These are phyloP conservation scores for Pichia thaimueangensis DNA, from an alignment of 805 yeast species.

Conservation along the genomic window DNA sequence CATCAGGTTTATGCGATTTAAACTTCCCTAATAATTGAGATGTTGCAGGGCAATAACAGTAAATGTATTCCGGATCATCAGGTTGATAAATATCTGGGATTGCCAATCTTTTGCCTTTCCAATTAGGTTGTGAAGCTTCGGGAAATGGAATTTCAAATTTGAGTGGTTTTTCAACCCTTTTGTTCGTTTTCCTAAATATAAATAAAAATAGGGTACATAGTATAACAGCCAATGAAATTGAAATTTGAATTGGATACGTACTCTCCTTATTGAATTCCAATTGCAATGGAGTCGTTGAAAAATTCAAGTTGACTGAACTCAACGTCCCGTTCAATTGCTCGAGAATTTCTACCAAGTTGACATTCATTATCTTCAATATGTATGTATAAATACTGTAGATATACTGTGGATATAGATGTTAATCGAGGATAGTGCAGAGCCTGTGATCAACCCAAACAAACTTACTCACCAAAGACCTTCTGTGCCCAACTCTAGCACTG, in stretches of 20 bases:
- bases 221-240: slow-evolving; percentile 24
- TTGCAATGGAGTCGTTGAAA: slow-evolving; percentile 2
- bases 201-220: slow-evolving; percentile 19
- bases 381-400: no score
- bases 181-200: slow-evolving; percentile 21
- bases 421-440: no score
- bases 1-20: slow-evolving; percentile 54
- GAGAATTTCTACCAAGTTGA: slow-evolving; percentile 19
- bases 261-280: slow-evolving; percentile 8
- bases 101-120: slow-evolving; percentile 81
- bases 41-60: slow-evolving; percentile 93
- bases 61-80: slow-evolving; percentile 62
- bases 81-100: slow-evolving; percentile 54
- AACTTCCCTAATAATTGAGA: slow-evolving; percentile 80
- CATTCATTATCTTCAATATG: neutral
- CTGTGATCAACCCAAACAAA: no score
- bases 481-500: no score
- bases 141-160: slow-evolving; percentile 57
- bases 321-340: slow-evolving; percentile 21
- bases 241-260: slow-evolving; percentile 26
- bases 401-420: no score
- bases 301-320: slow-evolving; percentile 18
- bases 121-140: slow-evolving; percentile 75
- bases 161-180: slow-evolving; percentile 29
- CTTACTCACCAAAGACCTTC: no score